These are phyloP conservation scores for Marasmius tenuissimus DNA, from an alignment of 1,284 basidiomycete genomes.

Conservation along the genomic window DNA sequence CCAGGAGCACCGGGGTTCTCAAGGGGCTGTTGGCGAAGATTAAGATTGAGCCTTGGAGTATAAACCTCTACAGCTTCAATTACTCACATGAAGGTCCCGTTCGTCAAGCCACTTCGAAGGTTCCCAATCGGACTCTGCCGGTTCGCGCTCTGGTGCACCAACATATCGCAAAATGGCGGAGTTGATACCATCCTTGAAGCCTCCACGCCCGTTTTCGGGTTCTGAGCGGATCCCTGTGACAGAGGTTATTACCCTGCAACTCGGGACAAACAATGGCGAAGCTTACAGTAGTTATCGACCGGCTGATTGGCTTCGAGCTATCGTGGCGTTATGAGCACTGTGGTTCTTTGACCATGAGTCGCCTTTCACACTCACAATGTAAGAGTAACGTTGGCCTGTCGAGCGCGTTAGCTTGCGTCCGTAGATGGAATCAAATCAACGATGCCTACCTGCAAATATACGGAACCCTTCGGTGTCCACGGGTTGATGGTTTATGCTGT, in stretches of 20 bases:
- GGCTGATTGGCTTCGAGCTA: constrained; percentile 15
- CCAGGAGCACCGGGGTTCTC: constrained; percentile 11
- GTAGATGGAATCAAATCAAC: neutral
- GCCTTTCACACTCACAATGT: constrained; percentile 25
- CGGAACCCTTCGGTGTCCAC: constrained; percentile 37
- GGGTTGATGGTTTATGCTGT: constrained; percentile 42
- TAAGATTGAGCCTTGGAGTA: neutral
- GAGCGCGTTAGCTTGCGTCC: neutral
- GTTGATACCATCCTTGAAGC: constrained; percentile 29
- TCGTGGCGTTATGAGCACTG: constrained; percentile 21
- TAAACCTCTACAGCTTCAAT: neutral
- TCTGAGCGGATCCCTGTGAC: constrained; percentile 21
- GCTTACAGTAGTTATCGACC: constrained; percentile 13
- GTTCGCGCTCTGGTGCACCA: constrained; percentile 35
- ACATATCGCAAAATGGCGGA: constrained; percentile 45
- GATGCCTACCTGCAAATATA: constrained; percentile 33
- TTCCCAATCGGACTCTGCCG: constrained; percentile 27
- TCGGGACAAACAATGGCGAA: too few relatives aligned
- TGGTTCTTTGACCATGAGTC: constrained; percentile 16
- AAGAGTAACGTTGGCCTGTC: constrained; percentile 29
- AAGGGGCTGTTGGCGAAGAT: neutral
- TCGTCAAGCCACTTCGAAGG: constrained; percentile 16
- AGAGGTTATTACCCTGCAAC: too few relatives aligned
- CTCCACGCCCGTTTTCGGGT: constrained; percentile 15
- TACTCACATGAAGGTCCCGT: neutral